These are phyloP conservation scores for Talinum fruticosum DNA, from an alignment of 148 eudicot genomes.

Conservation along the genomic window DNA sequence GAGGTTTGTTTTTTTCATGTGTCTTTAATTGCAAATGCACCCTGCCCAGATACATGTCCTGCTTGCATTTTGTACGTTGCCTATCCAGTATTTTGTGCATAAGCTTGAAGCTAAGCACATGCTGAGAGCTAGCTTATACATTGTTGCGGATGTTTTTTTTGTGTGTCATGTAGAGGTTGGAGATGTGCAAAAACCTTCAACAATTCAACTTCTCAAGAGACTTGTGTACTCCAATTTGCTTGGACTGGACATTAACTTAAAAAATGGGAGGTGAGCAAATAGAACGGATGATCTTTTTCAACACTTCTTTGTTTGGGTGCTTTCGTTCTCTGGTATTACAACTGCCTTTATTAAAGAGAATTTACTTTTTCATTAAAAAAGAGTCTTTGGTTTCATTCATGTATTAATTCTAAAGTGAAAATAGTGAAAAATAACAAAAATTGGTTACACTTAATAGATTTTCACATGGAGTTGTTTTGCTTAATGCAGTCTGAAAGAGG, in stretches of 20 bases:
- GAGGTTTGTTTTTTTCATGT: slow-evolving; percentile 52
- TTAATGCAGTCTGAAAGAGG: slow-evolving; percentile 79
- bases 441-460: not conserved
- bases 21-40: slow-evolving; percentile 6
- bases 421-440: not conserved
- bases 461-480: slow-evolving; percentile 17
- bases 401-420: not conserved
- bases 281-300: not conserved
- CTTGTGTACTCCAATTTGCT: slow-evolving; percentile 76
- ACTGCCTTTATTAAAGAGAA: not conserved
- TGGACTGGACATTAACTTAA: slow-evolving; percentile 77
- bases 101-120: not conserved
- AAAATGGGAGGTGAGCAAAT: slow-evolving; percentile 71
- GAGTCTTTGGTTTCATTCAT: not conserved
- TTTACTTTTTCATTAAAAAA: not conserved
- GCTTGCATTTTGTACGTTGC: slow-evolving; percentile 4
- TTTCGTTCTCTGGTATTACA: not conserved
- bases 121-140: not conserved
- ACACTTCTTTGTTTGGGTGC: not conserved
- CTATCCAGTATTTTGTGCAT: not conserved
- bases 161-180: slow-evolving; percentile 52
- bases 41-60: not conserved
- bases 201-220: slow-evolving; percentile 65
- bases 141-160: slow-evolving; percentile 10
- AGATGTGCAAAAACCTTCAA: slow-evolving; percentile 72